Base-by-base conservation (phyloP, 441 rosid genomes). In the Euphorbia schlechtendalii region DNA sequence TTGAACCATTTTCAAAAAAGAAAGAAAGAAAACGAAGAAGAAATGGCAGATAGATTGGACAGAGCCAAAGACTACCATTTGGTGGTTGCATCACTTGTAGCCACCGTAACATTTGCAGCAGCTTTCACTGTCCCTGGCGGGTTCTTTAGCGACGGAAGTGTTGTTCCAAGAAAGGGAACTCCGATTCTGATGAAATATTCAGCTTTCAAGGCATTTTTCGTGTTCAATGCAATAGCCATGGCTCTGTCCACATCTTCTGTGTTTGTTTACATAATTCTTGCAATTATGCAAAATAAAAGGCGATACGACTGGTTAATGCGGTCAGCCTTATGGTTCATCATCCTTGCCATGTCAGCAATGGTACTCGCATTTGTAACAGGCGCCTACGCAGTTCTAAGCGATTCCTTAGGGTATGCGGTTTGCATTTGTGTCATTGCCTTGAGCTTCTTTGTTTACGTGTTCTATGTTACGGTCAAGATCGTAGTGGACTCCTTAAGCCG, bases 31-130 rank as follows among this genome's bases (percentile, higher is more conserved):
- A 60, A 28, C 1, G 56, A 48, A 17, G 55, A 22, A 27, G 28
- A 48, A 48, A 54, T 60, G 2, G 13, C 41, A 9, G 36, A 32
- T 7, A 25, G n/a, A 27, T 62, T 62, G 3, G 66, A 62, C 41
- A 62, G 14, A 62, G 2, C 43, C 7, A 62, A 28, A 18, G 66
- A 62, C 41, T 62, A 54, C 4, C 18, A 15, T 27, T 30, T 62
- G 38, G 66, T 62, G 1, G 66, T 48, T 2, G n/a, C 66, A 27
- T 54, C 25, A 12, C 52, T 64, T 0, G 60, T 64, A 54, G 68
- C 68, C 17, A 64, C 68, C 0, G 68, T 64, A 53, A 38, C 68
- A 0, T 64, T 64, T 54, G 68, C 68, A 17, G 60, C 68, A 22
- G 61, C 60, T 21, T 64, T 64, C 24, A 54, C 67, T 0, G 21